These are phyloP conservation scores for Phaeophleospora eucalypticola DNA, from an alignment of 2,329 filamentous ascomycete species.

Conservation along the genomic window DNA sequence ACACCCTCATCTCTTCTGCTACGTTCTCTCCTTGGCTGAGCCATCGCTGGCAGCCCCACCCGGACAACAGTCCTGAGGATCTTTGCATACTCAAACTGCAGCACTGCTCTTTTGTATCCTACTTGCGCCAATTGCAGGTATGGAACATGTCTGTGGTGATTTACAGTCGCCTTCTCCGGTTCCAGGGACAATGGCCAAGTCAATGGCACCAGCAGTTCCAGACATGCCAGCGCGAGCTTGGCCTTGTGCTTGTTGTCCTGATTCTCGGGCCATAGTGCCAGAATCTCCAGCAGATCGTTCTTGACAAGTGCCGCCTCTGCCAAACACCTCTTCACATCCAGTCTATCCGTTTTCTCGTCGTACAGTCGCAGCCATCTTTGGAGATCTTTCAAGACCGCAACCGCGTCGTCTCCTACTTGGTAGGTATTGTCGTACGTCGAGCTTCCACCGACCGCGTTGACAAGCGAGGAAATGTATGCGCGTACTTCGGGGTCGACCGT, in stretches of 20 bases:
- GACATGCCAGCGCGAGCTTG: conserved; percentile 75
- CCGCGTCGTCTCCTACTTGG: conserved; percentile 84
- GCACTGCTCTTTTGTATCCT: conserved; percentile 80
- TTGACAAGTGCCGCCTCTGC: conserved; percentile 88
- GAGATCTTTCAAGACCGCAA: conserved; percentile 86
- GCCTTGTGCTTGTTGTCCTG: conserved; percentile 71
- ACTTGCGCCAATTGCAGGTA: conserved; percentile 85
- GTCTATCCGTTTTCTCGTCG: conserved; percentile 76
- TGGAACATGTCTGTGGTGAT: conserved; percentile 87
- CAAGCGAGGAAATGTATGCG: conserved; percentile 87
- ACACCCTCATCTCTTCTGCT: conserved; percentile 80
- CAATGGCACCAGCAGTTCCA: conserved; percentile 85
- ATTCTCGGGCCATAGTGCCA: conserved; percentile 74
- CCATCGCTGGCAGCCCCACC: conserved; percentile 80
- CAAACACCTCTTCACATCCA: conserved; percentile 90
- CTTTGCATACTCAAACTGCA: conserved; percentile 73
- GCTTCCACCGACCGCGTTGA: conserved; percentile 67
- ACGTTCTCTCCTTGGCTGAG: conserved; percentile 69
- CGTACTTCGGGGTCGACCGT: conserved; percentile 84
- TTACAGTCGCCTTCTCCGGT: conserved; percentile 76
- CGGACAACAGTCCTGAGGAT: conserved; percentile 79
- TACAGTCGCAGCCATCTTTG: conserved; percentile 86
- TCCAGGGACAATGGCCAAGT: conserved; percentile 90
- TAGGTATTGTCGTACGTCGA: conserved; percentile 52
- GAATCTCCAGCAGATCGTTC: conserved; percentile 83